Evolutionary conservation across 495 filamentous ascomycete species (phyloP).

Genomic region (Penicillium ochrochloron): DNA sequence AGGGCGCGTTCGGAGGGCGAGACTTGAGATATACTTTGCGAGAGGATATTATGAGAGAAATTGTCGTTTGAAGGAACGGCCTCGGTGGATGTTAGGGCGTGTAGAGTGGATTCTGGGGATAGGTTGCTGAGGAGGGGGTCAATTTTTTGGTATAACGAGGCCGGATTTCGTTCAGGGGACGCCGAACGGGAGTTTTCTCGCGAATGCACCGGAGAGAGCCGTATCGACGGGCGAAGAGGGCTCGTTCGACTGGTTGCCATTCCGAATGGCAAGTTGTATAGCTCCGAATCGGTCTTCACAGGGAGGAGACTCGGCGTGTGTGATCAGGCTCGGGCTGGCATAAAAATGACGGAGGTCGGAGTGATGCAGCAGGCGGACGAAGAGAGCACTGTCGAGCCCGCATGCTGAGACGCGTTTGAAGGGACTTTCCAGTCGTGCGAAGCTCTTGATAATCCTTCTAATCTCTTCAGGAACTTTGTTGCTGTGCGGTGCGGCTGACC

Average conservation of each 20-base stretch:
- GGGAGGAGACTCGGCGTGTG: slow-evolving; percentile 18
- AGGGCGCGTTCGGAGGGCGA: slow-evolving; percentile 70
- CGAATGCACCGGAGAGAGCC: slow-evolving; percentile 34
- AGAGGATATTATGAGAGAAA: slow-evolving; percentile 58
- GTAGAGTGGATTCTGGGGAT: slow-evolving; percentile 59
- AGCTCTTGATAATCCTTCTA: slow-evolving; percentile 5
- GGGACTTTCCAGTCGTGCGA: slow-evolving; percentile 6
- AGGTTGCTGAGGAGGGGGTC: slow-evolving; percentile 60
- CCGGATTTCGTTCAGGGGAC: slow-evolving; percentile 32
- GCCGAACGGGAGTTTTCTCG: slow-evolving; percentile 33
- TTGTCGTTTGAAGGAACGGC: slow-evolving; percentile 55
- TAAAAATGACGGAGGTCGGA: slow-evolving; percentile 29
- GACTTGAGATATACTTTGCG: slow-evolving; percentile 67
- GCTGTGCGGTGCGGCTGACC: slow-evolving; percentile 4
- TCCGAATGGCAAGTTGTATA: slow-evolving; percentile 27
- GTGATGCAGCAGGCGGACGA: slow-evolving; percentile 29
- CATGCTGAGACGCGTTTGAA: slow-evolving; percentile 35
- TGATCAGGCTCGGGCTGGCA: slow-evolving; percentile 25
- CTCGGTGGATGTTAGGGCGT: slow-evolving; percentile 58
- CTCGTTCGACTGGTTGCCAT: slow-evolving; percentile 44
- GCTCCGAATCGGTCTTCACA: slow-evolving; percentile 24
- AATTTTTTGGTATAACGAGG: slow-evolving; percentile 37
- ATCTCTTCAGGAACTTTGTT: slow-evolving; percentile 7
- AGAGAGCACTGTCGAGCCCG: slow-evolving; percentile 35
- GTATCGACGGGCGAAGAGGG: slow-evolving; percentile 35